Percentiles rank a stretch among this genome's conserved stretches.
Evolutionary conservation across 768 basidiomycete genomes (phyloP).

Genomic region (Macrolepiota albuminosa): DNA sequence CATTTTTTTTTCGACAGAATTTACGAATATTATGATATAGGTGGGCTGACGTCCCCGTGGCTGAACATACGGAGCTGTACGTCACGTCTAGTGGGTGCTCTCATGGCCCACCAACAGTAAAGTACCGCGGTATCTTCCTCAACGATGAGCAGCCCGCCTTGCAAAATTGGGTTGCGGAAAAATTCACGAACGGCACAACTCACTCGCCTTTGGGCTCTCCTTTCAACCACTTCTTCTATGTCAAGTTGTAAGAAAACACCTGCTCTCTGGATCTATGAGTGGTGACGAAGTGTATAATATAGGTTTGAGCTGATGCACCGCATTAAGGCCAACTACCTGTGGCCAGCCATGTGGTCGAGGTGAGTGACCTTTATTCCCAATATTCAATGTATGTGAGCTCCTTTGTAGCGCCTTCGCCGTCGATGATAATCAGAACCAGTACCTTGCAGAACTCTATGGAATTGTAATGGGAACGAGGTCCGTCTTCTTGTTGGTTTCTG

Average conservation of each 20-base stretch:
- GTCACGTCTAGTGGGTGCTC: conserved; percentile 40
- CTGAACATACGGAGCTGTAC: conserved; percentile 27
- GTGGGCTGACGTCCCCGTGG: conserved; percentile 76
- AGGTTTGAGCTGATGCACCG: conserved; percentile 66
- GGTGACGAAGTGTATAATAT: neutral
- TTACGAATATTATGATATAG: conserved; percentile 23
- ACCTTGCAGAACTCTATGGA: conserved; percentile 58
- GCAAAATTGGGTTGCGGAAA: conserved; percentile 66
- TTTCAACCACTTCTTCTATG: conserved; percentile 60
- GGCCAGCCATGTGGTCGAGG: conserved; percentile 55
- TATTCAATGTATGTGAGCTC: neutral
- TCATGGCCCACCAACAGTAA: conserved; percentile 62
- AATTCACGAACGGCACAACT: conserved; percentile 62
- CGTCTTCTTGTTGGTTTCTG: neutral
- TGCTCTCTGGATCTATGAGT: neutral
- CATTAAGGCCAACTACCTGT: conserved; percentile 65
- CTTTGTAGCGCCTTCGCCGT: conserved; percentile 43
- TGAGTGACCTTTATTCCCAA: conserved; percentile 5
- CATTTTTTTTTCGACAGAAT: neutral
- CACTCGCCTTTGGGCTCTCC: conserved; percentile 43
- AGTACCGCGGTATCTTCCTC: conserved; percentile 69
- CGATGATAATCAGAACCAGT: conserved; percentile 59
- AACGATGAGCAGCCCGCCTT: conserved; percentile 75
- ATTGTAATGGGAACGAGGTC: conserved; percentile 70
- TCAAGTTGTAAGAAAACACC: conserved; percentile 37